Conservation (phyloP, 2,329 filamentous ascomycete genomes). For the Fusarium caatingaense region DNA sequence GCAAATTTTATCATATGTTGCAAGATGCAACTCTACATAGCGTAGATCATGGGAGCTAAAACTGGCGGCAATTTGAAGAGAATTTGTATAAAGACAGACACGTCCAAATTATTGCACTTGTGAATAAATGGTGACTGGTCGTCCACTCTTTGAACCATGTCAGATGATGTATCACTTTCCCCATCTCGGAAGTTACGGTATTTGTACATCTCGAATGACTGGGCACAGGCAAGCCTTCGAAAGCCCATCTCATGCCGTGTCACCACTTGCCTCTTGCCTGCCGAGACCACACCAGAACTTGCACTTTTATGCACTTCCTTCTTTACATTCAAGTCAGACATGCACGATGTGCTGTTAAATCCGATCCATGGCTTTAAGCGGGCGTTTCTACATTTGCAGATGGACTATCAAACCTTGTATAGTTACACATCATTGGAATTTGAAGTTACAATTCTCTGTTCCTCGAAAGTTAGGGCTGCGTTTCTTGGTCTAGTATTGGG, state of each 20-base stretch:
- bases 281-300: neutral
- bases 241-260: neutral
- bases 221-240: neutral
- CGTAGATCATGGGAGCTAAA: neutral
- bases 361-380: neutral
- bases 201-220: neutral
- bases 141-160: neutral
- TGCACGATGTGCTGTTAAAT: neutral
- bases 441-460: conserved; percentile 8
- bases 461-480: neutral
- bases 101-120: conserved; percentile 5
- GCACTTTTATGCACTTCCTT: neutral
- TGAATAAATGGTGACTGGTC: neutral
- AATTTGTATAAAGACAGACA: neutral
- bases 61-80: conserved; percentile 4
- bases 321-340: neutral
- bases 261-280: neutral
- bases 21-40: neutral
- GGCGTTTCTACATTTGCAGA: neutral
- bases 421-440: conserved; percentile 3
- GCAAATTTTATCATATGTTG: neutral
- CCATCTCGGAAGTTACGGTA: neutral
- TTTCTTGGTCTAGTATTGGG: neutral
- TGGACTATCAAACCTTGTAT: neutral
- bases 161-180: neutral